These are phyloP conservation scores for Tinospora cordifolia DNA, from an alignment of 164 flowering plant genomes.

Conservation along the genomic window DNA sequence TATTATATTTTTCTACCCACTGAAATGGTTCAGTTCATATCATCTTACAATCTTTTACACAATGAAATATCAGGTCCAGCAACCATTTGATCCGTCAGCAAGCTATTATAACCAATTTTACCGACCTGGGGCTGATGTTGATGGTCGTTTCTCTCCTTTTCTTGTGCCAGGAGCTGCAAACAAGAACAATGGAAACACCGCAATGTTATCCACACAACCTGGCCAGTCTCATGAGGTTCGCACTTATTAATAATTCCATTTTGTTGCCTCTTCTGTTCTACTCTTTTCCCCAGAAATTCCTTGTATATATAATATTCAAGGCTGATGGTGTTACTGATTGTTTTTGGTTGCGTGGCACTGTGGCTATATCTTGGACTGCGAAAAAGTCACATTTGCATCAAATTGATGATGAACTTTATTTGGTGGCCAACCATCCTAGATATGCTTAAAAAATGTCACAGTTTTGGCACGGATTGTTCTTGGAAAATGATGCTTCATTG, in stretches of 20 bases:
- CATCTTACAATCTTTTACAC: neutral
- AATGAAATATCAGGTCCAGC: slow-evolving; percentile 44
- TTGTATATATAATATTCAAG: too few relatives aligned
- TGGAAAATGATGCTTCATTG: too few relatives aligned
- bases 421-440: too few relatives aligned
- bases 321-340: too few relatives aligned
- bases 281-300: neutral
- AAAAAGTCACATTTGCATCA: too few relatives aligned
- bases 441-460: too few relatives aligned
- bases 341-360: too few relatives aligned
- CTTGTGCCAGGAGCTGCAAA: slow-evolving; percentile 47
- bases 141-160: slow-evolving; percentile 77
- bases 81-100: slow-evolving; percentile 52
- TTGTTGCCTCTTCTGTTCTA: neutral
- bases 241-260: neutral
- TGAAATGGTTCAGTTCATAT: neutral
- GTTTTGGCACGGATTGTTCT: too few relatives aligned
- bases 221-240: slow-evolving; percentile 75
- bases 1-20: too few relatives aligned
- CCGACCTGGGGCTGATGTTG: slow-evolving; percentile 55
- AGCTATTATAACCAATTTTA: slow-evolving; percentile 70
- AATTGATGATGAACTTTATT: too few relatives aligned
- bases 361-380: too few relatives aligned
- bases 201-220: slow-evolving; percentile 47
- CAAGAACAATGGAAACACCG: slow-evolving; percentile 64